phyloP scores from a whole-genome alignment of 2,329 filamentous ascomycete species.

The Pyrenochaeta sp. region DNA sequence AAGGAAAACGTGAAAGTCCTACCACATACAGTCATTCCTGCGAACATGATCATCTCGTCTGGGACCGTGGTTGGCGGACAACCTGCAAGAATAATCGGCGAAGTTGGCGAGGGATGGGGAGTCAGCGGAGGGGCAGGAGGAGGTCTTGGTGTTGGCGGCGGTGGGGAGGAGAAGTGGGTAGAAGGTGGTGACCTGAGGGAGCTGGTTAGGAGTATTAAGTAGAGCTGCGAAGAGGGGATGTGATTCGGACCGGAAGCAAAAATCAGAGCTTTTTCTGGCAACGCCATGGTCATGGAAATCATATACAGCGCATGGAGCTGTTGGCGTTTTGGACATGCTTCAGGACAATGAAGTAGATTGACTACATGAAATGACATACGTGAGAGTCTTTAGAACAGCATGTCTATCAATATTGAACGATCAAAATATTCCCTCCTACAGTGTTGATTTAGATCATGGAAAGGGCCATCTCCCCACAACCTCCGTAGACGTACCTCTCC shows the following conservation, averaged over 20 bases:
- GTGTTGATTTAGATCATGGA: too few species aligned
- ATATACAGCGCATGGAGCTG: too few species aligned
- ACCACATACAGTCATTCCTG: conserved; percentile 82
- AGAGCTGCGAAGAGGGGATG: neutral
- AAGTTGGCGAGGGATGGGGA: conserved; percentile 62
- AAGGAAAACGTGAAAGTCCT: conserved; percentile 92
- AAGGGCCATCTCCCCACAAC: too few species aligned
- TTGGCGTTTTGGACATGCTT: too few species aligned
- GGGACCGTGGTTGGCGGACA: conserved; percentile 81
- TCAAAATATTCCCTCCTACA: too few species aligned
- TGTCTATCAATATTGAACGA: too few species aligned
- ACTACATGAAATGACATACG: too few species aligned
- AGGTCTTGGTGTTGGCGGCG: conserved; percentile 46
- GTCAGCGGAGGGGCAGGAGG: conserved; percentile 45
- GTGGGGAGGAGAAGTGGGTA: conserved; percentile 55
- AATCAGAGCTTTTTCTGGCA: neutral
- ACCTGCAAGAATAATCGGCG: conserved; percentile 56
- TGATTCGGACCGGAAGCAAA: neutral
- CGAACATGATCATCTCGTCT: conserved; percentile 90
- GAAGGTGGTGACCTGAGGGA: conserved; percentile 59
- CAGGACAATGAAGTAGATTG: too few species aligned
- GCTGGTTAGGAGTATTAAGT: conserved; percentile 56
- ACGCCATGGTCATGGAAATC: too few species aligned
- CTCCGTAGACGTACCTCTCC: too few species aligned
- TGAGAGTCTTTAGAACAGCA: too few species aligned